Evolutionary conservation across 2,329 filamentous ascomycete genomes (phyloP).

Genomic region (Aspergillus unguis): DNA sequence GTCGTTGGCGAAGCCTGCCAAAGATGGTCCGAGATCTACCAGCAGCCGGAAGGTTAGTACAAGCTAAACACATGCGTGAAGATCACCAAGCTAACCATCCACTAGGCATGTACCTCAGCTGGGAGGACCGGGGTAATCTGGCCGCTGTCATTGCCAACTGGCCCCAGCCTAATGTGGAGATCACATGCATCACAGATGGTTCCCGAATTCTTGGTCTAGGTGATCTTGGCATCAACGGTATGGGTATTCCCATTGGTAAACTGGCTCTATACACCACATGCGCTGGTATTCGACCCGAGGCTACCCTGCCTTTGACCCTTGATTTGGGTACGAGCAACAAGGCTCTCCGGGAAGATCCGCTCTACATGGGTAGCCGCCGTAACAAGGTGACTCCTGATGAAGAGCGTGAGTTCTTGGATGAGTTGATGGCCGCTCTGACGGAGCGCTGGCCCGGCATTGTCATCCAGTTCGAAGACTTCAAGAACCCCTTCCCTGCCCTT

Average conservation of each 20-base stretch:
- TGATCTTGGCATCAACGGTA: conserved; percentile 93
- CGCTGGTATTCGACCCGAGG: conserved; percentile 83
- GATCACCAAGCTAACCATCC: conserved; percentile 17
- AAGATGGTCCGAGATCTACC: conserved; percentile 94
- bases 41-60: conserved; percentile 73
- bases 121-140: conserved; percentile 87
- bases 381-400: conserved; percentile 74
- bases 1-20: conserved; percentile 87
- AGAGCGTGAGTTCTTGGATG: conserved; percentile 90
- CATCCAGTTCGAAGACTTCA: conserved; percentile 97
- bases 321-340: conserved; percentile 65
- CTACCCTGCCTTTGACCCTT: conserved; percentile 60
- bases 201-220: conserved; percentile 88
- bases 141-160: conserved; percentile 87
- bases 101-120: conserved; percentile 84
- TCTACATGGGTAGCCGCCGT: conserved; percentile 86
- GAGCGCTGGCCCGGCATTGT: conserved; percentile 71
- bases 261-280: conserved; percentile 91
- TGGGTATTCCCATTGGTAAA: conserved; percentile 97
- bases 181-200: conserved; percentile 94
- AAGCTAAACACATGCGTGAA: conserved; percentile 1
- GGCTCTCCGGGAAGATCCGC: conserved; percentile 67
- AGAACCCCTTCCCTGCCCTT: conserved; percentile 92
- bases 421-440: conserved; percentile 88
- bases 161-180: conserved; percentile 85